These are phyloP conservation scores for Pythium insidiosum DNA, from an alignment of 352 stramenopile genomes.

Conservation along the genomic window DNA sequence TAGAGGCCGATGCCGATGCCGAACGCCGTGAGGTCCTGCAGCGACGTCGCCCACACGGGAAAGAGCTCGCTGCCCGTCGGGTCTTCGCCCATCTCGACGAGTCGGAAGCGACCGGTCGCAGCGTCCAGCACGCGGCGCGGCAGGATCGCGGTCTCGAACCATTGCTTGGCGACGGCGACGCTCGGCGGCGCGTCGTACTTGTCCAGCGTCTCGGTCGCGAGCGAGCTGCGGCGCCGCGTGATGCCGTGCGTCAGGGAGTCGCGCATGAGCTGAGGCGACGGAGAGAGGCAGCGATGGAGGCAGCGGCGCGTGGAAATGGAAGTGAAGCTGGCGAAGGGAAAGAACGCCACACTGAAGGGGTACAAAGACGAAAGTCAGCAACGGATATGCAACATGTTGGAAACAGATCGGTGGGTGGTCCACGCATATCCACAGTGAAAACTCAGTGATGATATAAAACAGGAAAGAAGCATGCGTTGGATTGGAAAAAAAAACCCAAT, in stretches of 20 bases:
- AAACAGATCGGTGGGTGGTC: too few relatives aligned
- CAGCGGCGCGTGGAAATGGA: too few relatives aligned
- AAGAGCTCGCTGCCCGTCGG: conserved; percentile 40
- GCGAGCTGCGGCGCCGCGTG: conserved; percentile 1
- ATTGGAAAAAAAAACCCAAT: too few relatives aligned
- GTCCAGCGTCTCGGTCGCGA: conserved; percentile 12
- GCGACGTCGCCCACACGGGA: conserved; percentile 44
- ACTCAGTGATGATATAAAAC: too few relatives aligned
- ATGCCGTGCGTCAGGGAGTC: conserved; percentile 4
- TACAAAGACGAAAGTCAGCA: too few relatives aligned
- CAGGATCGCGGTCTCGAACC: conserved; percentile 47
- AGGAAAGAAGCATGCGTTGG: too few relatives aligned
- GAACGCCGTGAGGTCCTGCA: conserved; percentile 57
- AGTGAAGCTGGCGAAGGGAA: too few relatives aligned
- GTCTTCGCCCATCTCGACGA: conserved; percentile 69
- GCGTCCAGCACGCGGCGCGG: conserved; percentile 31
- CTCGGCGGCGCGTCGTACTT: conserved; percentile 30
- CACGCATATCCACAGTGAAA: too few relatives aligned
- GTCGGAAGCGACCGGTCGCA: conserved; percentile 31
- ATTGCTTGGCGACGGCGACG: conserved; percentile 33
- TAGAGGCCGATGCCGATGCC: conserved; percentile 74
- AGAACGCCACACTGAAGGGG: too few relatives aligned
- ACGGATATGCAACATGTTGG: too few relatives aligned
- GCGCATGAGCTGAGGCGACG: too few relatives aligned
- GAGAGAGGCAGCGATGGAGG: too few relatives aligned